A percentile compares a stretch with the other conserved stretches of the same genome.
Evolutionary conservation across 1,284 basidiomycete genomes (phyloP).

Genomic region (Heterobasidion occidentale): DNA sequence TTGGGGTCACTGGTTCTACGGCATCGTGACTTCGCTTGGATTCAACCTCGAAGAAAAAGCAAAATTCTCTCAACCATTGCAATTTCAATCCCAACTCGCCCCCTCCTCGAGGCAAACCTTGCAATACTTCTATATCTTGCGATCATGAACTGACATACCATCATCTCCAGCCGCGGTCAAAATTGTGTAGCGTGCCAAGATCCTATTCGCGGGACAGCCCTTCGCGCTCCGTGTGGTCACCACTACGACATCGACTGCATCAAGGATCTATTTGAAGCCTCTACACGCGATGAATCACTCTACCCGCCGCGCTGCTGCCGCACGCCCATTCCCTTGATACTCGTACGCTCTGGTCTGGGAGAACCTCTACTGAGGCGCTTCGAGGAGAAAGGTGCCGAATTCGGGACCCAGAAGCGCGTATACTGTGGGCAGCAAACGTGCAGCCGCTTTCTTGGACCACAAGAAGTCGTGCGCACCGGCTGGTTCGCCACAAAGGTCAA

Average conservation of each 20-base stretch:
- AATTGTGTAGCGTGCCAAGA: constrained; percentile 31
- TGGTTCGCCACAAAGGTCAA: background rate
- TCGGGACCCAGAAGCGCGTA: constrained; percentile 28
- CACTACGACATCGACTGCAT: constrained; percentile 31
- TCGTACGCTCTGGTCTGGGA: constrained; percentile 22
- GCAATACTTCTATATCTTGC: too few species aligned
- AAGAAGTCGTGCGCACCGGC: constrained; percentile 9
- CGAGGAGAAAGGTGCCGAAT: constrained; percentile 25
- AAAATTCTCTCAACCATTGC: too few species aligned
- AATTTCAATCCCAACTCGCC: too few species aligned
- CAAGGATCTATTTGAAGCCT: constrained; percentile 27
- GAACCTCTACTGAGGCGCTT: constrained; percentile 18
- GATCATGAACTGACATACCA: too few species aligned
- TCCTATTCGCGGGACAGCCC: constrained; percentile 20
- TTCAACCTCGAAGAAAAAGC: too few species aligned
- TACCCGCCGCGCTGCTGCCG: constrained; percentile 39
- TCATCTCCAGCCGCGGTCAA: background rate
- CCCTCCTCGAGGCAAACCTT: too few species aligned
- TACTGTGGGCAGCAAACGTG: constrained; percentile 35
- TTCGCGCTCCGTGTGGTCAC: constrained; percentile 30
- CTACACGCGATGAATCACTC: constrained; percentile 32
- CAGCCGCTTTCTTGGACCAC: constrained; percentile 32
- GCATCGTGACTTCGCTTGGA: background rate
- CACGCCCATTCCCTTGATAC: constrained; percentile 20
- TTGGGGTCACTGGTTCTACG: background rate